Evolutionary conservation across 2,329 filamentous ascomycete species (phyloP).

Genomic region (Basipetospora chlamydospora): DNA sequence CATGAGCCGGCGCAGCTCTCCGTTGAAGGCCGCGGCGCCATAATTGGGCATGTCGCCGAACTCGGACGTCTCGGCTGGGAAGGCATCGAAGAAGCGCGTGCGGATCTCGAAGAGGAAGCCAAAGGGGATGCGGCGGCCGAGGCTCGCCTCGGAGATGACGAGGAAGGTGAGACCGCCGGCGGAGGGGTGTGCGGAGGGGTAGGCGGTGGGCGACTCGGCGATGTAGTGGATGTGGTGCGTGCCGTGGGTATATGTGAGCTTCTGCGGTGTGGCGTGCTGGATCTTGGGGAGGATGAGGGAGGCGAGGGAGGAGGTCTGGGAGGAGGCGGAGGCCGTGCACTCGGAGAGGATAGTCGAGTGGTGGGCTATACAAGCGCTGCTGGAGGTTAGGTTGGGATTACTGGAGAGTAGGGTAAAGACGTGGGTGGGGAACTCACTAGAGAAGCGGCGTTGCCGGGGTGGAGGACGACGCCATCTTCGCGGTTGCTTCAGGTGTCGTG

Average conservation of each 20-base stretch:
- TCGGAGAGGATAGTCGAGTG: slow-evolving; percentile 86
- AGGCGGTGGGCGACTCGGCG: slow-evolving; percentile 61
- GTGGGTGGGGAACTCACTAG: slow-evolving; percentile 41
- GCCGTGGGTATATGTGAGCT: slow-evolving; percentile 89
- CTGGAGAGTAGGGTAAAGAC: background rate
- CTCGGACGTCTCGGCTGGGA: slow-evolving; percentile 50
- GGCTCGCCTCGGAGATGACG: slow-evolving; percentile 66
- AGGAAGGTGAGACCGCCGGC: slow-evolving; percentile 83
- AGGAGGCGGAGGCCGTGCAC: slow-evolving; percentile 75
- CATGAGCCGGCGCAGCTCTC: slow-evolving; percentile 61
- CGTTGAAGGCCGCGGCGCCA: slow-evolving; percentile 79
- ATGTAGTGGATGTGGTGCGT: slow-evolving; percentile 92
- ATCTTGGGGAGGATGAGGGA: slow-evolving; percentile 94
- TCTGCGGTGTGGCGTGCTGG: slow-evolving; percentile 62
- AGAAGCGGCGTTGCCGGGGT: slow-evolving; percentile 52
- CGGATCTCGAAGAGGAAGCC: slow-evolving; percentile 86
- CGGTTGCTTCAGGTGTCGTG: background rate
- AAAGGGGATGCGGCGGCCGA: slow-evolving; percentile 82
- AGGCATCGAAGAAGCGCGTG: slow-evolving; percentile 65
- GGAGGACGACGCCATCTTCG: slow-evolving; percentile 56
- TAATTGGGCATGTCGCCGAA: slow-evolving; percentile 74
- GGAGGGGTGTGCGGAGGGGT: slow-evolving; percentile 38
- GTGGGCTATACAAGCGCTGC: slow-evolving; percentile 84
- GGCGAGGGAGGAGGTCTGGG: slow-evolving; percentile 72
- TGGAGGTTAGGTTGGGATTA: slow-evolving; percentile 5